A percentile compares a stretch with the other conserved stretches of the same genome.
Evolutionary conservation across 768 basidiomycete genomes (phyloP).

Genomic region (Leccinum broughii): DNA sequence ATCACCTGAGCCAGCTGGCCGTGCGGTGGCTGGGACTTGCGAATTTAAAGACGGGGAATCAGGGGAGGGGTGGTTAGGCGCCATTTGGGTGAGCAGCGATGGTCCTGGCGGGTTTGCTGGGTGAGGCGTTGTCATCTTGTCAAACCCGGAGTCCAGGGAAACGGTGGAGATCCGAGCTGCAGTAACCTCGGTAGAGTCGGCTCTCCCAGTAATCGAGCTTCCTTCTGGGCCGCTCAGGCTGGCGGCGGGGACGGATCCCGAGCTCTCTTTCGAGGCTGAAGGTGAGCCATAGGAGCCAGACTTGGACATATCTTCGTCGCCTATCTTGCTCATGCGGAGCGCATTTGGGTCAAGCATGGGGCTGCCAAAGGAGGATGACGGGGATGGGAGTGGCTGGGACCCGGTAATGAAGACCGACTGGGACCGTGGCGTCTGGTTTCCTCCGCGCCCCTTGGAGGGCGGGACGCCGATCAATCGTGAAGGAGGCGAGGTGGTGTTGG

Average conservation of each 20-base stretch:
- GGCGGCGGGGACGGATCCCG: slow-evolving; percentile 19
- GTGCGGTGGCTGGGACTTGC: slow-evolving; percentile 24
- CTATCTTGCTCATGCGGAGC: slow-evolving; percentile 93
- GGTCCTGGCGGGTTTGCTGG: slow-evolving; percentile 53
- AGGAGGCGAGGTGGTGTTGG: slow-evolving; percentile 34
- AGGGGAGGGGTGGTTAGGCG: slow-evolving; percentile 36
- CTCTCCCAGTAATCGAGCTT: slow-evolving; percentile 22
- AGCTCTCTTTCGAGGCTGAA: slow-evolving; percentile 24
- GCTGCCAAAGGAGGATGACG: slow-evolving; percentile 70
- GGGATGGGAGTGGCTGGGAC: slow-evolving; percentile 90
- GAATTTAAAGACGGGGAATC: slow-evolving; percentile 29
- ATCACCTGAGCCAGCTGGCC: slow-evolving; percentile 25
- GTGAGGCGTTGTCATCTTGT: slow-evolving; percentile 39
- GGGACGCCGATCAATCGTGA: slow-evolving; percentile 90
- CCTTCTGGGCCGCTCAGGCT: slow-evolving; percentile 14
- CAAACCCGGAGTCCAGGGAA: slow-evolving; percentile 40
- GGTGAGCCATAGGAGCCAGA: slow-evolving; percentile 33
- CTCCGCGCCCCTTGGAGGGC: slow-evolving; percentile 88
- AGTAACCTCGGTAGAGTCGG: slow-evolving; percentile 43
- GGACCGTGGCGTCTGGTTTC: slow-evolving; percentile 90
- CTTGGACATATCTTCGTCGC: slow-evolving; percentile 41
- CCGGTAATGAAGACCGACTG: slow-evolving; percentile 87
- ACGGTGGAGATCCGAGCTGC: slow-evolving; percentile 54
- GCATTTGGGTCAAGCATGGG: slow-evolving; percentile 85
- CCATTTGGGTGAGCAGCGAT: slow-evolving; percentile 73